Base-by-base conservation (phyloP, 495 filamentous ascomycete species). In the Wilcoxina mikolae region DNA sequence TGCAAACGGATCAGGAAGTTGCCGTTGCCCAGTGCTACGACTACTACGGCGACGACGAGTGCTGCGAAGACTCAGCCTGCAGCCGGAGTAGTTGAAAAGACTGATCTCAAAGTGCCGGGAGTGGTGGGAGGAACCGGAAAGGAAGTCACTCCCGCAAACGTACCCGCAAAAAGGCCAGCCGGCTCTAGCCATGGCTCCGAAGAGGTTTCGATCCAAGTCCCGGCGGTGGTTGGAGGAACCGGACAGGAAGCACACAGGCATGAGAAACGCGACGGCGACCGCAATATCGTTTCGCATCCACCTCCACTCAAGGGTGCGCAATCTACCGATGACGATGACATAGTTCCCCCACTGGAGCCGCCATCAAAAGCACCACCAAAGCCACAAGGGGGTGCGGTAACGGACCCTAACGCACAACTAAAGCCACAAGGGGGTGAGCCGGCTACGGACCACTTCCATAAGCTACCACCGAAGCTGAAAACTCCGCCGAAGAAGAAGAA, bases 1-100 rank as follows among this genome's bases (percentile, higher is more conserved):
- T 84, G 82, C 59, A 70, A 73, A 42, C 12, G 26, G 29, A 39
- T 38, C n/a, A 50, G 47, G 15, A 27, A 29, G 12, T 17, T 7
- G 22, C 18, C 35, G 20, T 12, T 15, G 10, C 31, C 9, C 29
- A 17, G 27, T 38, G 18, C 31, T 1, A 23, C 20, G 29, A 24
- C 26, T 52, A 52, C 28, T 17, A 41, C 35, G 17, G 28, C 31
- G 18, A 12, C 22, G 12, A 5, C 22, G 22, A 22, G 9, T 18
- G 15, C 12, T 5, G 9, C 42, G 22, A 50, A 50, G 27, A 29
- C 15, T 12, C 15, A 25, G 15, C 47, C 49, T 28, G 20, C n/a
- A 9, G 31, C 10, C 12, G 7, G 7, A 9, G 45, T 7, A 3
- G 31, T 52, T 4, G 49, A 52, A 22, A 52, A 41, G 28, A n/a